phyloP scores from a whole-genome alignment of 2,329 filamentous ascomycete genomes.

The Claviceps arundinis region DNA sequence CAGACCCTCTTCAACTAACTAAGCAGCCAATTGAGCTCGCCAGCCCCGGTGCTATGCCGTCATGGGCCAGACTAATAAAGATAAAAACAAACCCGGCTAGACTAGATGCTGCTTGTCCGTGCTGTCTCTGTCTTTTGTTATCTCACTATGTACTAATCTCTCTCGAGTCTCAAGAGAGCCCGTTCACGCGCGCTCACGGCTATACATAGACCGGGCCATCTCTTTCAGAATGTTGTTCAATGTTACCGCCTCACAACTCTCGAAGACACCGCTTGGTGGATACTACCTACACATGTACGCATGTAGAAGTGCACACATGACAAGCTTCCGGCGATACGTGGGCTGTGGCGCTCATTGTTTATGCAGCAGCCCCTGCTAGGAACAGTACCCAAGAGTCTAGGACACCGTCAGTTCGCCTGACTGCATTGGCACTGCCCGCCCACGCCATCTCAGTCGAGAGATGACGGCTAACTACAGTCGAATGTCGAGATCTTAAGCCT shows the following conservation, averaged over 20 bases:
- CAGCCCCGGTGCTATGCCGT: background rate
- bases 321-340: too few relatives aligned
- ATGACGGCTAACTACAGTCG: background rate
- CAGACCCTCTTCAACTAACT: background rate
- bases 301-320: too few relatives aligned
- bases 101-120: background rate
- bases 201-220: too few relatives aligned
- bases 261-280: background rate
- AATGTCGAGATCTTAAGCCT: background rate
- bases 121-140: background rate
- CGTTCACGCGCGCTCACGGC: background rate
- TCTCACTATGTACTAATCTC: background rate
- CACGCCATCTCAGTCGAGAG: background rate
- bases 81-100: background rate
- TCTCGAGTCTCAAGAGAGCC: background rate
- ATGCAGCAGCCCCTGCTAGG: background rate
- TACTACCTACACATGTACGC: too few relatives aligned
- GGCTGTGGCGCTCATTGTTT: background rate
- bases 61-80: background rate
- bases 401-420: too few relatives aligned
- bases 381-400: too few relatives aligned
- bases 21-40: background rate
- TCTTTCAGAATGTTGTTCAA: too few relatives aligned
- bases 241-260: background rate
- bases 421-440: too few relatives aligned